These are phyloP conservation scores for Fragaria vesca DNA, from an alignment of 306 rosid species.

Conservation along the genomic window DNA sequence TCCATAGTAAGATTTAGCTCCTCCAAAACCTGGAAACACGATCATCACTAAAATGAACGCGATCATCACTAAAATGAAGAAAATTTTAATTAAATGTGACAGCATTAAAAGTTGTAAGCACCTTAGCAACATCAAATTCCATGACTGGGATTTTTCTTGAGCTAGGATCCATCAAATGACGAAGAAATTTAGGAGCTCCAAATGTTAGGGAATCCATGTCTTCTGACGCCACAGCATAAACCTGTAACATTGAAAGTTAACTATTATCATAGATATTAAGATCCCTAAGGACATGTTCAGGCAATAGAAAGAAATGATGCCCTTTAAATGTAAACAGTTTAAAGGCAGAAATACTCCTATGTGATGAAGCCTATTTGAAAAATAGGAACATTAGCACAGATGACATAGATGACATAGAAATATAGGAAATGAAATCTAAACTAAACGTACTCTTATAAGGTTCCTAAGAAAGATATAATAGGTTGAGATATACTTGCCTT, in stretches of 20 bases:
- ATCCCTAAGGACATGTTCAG: background rate
- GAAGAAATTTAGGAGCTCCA: conserved; percentile 93
- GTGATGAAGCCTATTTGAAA: conserved; percentile 24
- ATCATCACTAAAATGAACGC: conserved; percentile 25
- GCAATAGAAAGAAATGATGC: conserved; percentile 1
- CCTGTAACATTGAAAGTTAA: conserved; percentile 43
- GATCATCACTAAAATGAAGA: conserved; percentile 24
- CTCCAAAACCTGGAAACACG: conserved; percentile 70
- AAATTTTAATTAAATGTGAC: conserved; percentile 5
- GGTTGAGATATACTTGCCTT: conserved; percentile 57
- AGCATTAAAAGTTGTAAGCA: conserved; percentile 31
- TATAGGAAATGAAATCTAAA: background rate
- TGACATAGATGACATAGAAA: background rate
- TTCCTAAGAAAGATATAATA: conserved; percentile 3
- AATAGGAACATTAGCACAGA: background rate
- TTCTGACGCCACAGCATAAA: conserved; percentile 95
- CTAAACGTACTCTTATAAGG: background rate
- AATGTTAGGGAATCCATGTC: conserved; percentile 97
- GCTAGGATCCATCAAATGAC: conserved; percentile 98
- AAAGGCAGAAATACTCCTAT: conserved; percentile 3
- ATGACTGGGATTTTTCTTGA: conserved; percentile 93
- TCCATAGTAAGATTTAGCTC: conserved; percentile 83
- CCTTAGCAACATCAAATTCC: conserved; percentile 95
- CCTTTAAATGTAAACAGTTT: background rate
- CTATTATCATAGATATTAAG: background rate